phyloP scores from a whole-genome alignment of 2,329 filamentous ascomycete genomes.

The Ophiostoma ulmi region DNA sequence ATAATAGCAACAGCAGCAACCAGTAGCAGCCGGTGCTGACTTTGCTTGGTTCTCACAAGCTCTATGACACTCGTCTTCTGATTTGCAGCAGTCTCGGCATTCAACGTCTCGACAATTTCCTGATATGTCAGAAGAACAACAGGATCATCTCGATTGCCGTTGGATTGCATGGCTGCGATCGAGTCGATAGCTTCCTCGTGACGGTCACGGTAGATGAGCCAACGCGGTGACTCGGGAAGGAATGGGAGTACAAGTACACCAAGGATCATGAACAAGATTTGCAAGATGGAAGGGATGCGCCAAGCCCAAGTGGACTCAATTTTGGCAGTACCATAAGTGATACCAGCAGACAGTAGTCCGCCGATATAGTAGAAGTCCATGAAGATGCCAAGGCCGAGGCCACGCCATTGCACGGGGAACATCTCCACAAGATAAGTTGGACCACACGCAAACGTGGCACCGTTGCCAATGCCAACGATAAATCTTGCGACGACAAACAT shows the following conservation, averaged over 20 bases:
- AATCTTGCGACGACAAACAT: conserved; percentile 31
- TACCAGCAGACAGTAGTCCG: background rate
- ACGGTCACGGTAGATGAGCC: conserved; percentile 23
- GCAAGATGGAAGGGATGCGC: conserved; percentile 28
- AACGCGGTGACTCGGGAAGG: conserved; percentile 26
- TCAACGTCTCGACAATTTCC: conserved; percentile 24
- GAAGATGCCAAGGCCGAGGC: conserved; percentile 40
- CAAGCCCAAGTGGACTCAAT: conserved; percentile 26
- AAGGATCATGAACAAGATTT: conserved; percentile 29
- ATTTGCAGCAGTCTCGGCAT: conserved; percentile 5
- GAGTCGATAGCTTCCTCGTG: conserved; percentile 33
- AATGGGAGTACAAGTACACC: conserved; percentile 29
- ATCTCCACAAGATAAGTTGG: conserved; percentile 23
- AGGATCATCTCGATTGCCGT: conserved; percentile 13
- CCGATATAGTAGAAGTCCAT: conserved; percentile 18
- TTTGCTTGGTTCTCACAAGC: conserved; percentile 13
- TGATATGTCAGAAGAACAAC: conserved; percentile 17
- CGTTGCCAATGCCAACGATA: conserved; percentile 38
- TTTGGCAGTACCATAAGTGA: conserved; percentile 18
- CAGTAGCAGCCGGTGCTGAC: conserved; percentile 18
- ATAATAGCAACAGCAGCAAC: conserved; percentile 17
- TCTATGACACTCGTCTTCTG: conserved; percentile 7
- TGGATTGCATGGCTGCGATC: conserved; percentile 39
- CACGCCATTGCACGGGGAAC: conserved; percentile 15
- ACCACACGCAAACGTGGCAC: conserved; percentile 28